phyloP scores from a whole-genome alignment of 495 filamentous ascomycete genomes.

The Astrothelium macrocarpum region DNA sequence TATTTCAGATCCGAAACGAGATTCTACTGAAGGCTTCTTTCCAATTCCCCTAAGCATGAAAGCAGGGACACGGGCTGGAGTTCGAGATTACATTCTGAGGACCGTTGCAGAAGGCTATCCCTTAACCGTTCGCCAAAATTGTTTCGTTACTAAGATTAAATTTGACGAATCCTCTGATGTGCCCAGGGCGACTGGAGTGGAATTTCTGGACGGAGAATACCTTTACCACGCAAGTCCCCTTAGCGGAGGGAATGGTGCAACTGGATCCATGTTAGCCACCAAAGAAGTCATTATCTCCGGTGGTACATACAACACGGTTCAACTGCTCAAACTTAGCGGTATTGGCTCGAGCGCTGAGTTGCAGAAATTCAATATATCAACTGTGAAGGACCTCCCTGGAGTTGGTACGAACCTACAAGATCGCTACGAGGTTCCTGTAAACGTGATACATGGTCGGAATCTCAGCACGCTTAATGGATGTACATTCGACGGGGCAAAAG shows the following conservation, averaged over 20 bases:
- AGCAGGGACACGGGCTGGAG: slow-evolving; percentile 38
- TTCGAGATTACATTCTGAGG: slow-evolving; percentile 47
- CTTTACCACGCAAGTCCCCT: slow-evolving; percentile 52
- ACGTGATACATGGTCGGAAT: slow-evolving; percentile 16
- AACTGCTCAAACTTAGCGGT: slow-evolving; percentile 55
- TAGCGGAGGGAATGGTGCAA: not conserved
- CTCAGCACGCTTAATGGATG: slow-evolving; percentile 12
- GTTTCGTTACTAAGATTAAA: slow-evolving; percentile 49
- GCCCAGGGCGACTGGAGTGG: slow-evolving; percentile 51
- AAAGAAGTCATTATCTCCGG: slow-evolving; percentile 43
- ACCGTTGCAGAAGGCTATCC: slow-evolving; percentile 46
- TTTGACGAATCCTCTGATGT: slow-evolving; percentile 39
- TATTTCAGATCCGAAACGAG: slow-evolving; percentile 27
- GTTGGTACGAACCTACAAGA: slow-evolving; percentile 58
- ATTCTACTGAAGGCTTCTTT: slow-evolving; percentile 39
- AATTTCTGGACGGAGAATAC: slow-evolving; percentile 49
- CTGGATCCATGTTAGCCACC: not conserved
- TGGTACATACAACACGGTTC: slow-evolving; percentile 54
- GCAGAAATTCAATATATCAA: slow-evolving; percentile 37
- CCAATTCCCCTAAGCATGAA: slow-evolving; percentile 42
- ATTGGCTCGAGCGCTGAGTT: slow-evolving; percentile 47
- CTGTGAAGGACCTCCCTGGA: slow-evolving; percentile 47
- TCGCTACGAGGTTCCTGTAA: slow-evolving; percentile 47
- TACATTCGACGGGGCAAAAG: slow-evolving; percentile 14
- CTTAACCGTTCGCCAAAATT: slow-evolving; percentile 50